Percentiles rank a stretch among this genome's conserved stretches.
phyloP scores from a whole-genome alignment of 495 filamentous ascomycete species.

The Neurospora africana region DNA sequence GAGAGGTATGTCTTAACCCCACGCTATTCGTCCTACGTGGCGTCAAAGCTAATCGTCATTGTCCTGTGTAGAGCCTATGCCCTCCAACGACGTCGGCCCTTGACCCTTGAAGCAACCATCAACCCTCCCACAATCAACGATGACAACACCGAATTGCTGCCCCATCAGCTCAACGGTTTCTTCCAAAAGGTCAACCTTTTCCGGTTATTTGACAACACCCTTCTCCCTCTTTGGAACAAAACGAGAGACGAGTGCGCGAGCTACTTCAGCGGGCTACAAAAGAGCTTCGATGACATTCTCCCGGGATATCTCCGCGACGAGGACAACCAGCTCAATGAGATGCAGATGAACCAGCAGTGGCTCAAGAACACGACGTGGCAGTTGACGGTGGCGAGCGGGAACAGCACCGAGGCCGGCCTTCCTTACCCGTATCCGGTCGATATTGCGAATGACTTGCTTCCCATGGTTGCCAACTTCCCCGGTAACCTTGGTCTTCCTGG shows the following conservation, averaged over 20 bases:
- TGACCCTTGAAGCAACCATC: conserved; percentile 46
- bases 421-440: conserved; percentile 62
- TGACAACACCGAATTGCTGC: conserved; percentile 47
- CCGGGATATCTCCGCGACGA: conserved; percentile 51
- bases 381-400: conserved; percentile 39
- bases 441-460: conserved; percentile 55
- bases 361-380: conserved; percentile 77
- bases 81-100: conserved; percentile 60
- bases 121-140: conserved; percentile 54
- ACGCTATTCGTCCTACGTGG: neutral
- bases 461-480: conserved; percentile 56
- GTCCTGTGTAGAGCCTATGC: conserved; percentile 49
- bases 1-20: conserved; percentile 45
- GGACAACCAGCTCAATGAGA: conserved; percentile 59
- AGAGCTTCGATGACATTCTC: conserved; percentile 54
- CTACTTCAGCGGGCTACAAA: conserved; percentile 52
- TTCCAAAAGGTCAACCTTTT: conserved; percentile 57
- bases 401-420: conserved; percentile 44
- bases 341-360: conserved; percentile 70
- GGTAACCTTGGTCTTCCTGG: conserved; percentile 54
- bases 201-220: conserved; percentile 60
- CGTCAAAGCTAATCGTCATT: conserved; percentile 10
- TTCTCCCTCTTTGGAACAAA: conserved; percentile 66
- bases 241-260: conserved; percentile 44
- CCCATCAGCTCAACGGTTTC: conserved; percentile 47